Conservation (phyloP, 495 filamentous ascomycete species). For the Neurospora hispaniola region DNA sequence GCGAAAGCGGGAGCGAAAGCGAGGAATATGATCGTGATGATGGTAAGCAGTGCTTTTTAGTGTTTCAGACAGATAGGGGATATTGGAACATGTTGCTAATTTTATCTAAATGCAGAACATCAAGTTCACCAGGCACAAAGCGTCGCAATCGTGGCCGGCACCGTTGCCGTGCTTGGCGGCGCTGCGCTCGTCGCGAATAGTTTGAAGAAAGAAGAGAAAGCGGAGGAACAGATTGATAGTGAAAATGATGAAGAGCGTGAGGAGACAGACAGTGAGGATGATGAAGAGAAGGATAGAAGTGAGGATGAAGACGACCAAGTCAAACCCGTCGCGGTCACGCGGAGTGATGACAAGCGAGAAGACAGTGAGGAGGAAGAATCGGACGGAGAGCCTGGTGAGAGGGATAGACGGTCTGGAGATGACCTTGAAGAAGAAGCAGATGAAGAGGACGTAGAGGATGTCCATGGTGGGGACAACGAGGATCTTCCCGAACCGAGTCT, state of each 20-base stretch:
- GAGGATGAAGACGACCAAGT: neutral
- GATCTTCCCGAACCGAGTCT: conserved; percentile 5
- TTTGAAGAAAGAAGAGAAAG: neutral
- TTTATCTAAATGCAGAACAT: neutral
- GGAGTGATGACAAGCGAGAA: neutral
- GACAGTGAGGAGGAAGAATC: conserved; percentile 2
- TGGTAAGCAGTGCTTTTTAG: neutral
- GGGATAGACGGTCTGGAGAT: neutral
- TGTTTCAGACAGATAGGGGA: neutral
- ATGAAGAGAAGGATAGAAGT: neutral
- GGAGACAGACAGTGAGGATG: neutral
- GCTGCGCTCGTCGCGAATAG: neutral
- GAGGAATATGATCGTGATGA: neutral
- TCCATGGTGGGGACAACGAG: neutral
- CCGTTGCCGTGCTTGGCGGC: neutral
- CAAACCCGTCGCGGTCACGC: neutral
- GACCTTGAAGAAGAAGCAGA: neutral
- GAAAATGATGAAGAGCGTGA: neutral
- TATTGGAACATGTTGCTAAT: neutral
- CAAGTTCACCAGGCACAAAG: neutral
- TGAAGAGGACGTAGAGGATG: neutral
- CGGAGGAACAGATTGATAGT: neutral
- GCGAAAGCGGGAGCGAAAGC: neutral
- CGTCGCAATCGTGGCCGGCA: neutral
- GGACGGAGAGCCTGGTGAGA: too few species aligned